Evolutionary conservation across 2,329 filamentous ascomycete genomes (phyloP), one percentile per base, ranked within the genome.

Genomic region (Lasiodiplodia sp.): DNA sequence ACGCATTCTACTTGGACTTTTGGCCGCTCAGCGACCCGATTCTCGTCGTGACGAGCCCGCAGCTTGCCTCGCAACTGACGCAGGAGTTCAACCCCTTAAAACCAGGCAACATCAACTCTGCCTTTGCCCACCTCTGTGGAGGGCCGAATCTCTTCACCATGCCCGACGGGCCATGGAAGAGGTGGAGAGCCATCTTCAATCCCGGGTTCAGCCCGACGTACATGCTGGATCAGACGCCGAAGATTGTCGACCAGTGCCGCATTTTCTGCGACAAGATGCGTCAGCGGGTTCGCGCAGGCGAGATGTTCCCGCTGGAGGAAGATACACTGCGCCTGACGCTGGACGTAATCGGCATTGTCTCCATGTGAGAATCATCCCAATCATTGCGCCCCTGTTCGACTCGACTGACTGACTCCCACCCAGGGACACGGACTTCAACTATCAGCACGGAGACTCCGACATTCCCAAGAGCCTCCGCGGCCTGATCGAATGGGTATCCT

Each of bases 1-100:
- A 34, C 8, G 70, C 79, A 31, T 84, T 81, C 72, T 84, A 84
- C 69, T 64, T 84, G 4, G 83, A 85, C 69, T 68, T 81, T 2
- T 85, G 82, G 82, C 83, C 83, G 0, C 51, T 81, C 7, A 76
- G 74, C 2, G 73, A 72, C 6, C 71, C 73, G 1, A 72, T 78
- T 7, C 71, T 82, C 49, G 72, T 81, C 11, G 75, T 83, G 2
- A 75, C 77, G 23, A 77, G 81, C 65, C 76, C 79, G 6, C 77
- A 81, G n/a, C 70, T 81, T 44, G 74, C 78, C 2, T 37, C 57
- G 0, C 57, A 62, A 18, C 23, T 47, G 2, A 62, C n/a, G 21
- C 18, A 62, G 2, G 14, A 62, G 16, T 38, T 57, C n/a, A 21
- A 34, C 14, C 28, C n/a, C 12, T 6, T 37, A 10, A 60, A 37